Conservation (phyloP, 1,284 basidiomycete species). For the Xerocomus minutiporus region DNA sequence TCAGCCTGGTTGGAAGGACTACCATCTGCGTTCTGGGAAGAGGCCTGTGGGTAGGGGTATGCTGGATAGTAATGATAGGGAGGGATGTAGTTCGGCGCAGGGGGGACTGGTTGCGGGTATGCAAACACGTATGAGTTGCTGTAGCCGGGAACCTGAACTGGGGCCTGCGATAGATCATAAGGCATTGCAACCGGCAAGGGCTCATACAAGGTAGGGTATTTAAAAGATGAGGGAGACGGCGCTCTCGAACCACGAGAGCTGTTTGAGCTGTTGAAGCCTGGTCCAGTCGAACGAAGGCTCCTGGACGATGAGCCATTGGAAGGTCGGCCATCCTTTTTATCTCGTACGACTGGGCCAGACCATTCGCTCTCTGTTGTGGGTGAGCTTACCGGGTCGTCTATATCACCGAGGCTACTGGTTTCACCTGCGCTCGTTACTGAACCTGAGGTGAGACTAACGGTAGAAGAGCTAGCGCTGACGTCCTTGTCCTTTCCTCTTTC, state of each 20-base stretch:
- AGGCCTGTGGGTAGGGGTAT: conserved; percentile 33
- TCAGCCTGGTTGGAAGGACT: conserved; percentile 32
- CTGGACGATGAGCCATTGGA: conserved; percentile 53
- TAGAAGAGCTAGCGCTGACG: conserved; percentile 70
- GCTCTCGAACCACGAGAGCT: conserved; percentile 67
- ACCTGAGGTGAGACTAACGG: conserved; percentile 61
- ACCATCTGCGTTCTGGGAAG: conserved; percentile 34
- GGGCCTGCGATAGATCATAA: conserved; percentile 48
- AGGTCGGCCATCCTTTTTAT: conserved; percentile 48
- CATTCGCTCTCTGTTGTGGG: conserved; percentile 76
- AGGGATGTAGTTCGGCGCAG: conserved; percentile 33
- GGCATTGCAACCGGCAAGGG: conserved; percentile 41
- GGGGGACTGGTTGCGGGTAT: conserved; percentile 33
- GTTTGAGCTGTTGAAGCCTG: conserved; percentile 50
- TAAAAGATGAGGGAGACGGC: conserved; percentile 64
- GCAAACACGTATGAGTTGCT: conserved; percentile 38
- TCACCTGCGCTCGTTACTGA: conserved; percentile 57
- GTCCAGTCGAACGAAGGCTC: conserved; percentile 49
- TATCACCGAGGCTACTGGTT: conserved; percentile 53
- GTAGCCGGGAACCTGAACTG: conserved; percentile 37
- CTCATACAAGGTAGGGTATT: conserved; percentile 67
- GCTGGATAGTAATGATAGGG: conserved; percentile 38
- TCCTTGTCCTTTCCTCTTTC: conserved; percentile 69
- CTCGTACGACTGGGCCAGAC: conserved; percentile 56
- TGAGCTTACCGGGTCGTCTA: conserved; percentile 62